phyloP scores from a whole-genome alignment of 75 land plant species.

The Isoetes taiwanensis region DNA sequence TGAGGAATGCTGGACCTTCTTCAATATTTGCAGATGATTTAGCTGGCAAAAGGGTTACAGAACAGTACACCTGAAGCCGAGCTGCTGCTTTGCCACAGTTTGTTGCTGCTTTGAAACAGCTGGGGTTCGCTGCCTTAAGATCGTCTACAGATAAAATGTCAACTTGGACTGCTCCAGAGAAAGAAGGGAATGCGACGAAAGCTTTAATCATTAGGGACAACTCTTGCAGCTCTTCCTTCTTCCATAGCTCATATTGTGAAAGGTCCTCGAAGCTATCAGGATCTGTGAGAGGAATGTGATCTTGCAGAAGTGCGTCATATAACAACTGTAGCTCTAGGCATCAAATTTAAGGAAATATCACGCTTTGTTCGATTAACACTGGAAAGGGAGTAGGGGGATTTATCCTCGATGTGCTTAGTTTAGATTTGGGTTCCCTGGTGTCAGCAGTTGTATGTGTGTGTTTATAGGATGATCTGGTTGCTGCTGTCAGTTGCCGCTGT shows the following conservation, averaged over 20 bases:
- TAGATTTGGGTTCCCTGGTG: no score
- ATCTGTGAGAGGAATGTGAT: no score
- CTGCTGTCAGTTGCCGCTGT: no score
- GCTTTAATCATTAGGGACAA: background rate
- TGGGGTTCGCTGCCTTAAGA: background rate
- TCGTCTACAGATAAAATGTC: conserved; percentile 6
- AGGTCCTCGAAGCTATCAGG: conserved; percentile 19
- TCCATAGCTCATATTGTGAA: conserved; percentile 10
- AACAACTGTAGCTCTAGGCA: no score
- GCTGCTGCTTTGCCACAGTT: background rate
- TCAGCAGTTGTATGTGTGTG: no score
- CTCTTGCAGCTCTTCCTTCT: conserved; percentile 8
- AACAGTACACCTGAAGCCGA: conserved; percentile 7
- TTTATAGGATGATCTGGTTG: no score
- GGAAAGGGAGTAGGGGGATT: no score
- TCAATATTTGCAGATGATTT: background rate
- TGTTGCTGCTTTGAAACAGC: no score
- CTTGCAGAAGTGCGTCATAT: no score
- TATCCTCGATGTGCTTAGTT: no score
- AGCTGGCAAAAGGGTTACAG: conserved; percentile 12
- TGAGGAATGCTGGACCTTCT: conserved; percentile 9
- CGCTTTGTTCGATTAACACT: no score
- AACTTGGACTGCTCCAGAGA: conserved; percentile 17
- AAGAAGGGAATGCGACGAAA: conserved; percentile 8
- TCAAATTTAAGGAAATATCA: no score